Conservation (phyloP, 495 filamentous ascomycete genomes). For the Aspergillus avenaceus region DNA sequence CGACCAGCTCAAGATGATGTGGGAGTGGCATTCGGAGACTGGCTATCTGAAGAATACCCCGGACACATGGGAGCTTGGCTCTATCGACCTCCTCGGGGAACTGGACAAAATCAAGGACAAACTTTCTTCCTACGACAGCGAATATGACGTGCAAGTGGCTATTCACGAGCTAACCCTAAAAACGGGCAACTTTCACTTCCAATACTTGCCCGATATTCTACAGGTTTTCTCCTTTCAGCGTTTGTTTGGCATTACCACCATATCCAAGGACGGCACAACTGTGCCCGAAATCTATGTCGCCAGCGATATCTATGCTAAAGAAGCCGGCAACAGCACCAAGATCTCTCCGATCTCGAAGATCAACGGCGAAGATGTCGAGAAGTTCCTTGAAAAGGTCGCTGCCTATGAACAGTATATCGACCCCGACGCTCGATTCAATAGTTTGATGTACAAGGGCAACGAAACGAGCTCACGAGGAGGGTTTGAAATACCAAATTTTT, state of each 20-base stretch:
- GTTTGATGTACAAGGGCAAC: background rate
- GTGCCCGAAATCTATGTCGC: constrained; percentile 41
- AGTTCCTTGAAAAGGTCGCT: constrained; percentile 25
- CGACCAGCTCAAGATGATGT: constrained; percentile 5
- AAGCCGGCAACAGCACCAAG: constrained; percentile 5
- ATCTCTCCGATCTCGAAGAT: constrained; percentile 41
- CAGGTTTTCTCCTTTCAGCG: constrained; percentile 43
- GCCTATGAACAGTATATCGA: constrained; percentile 2
- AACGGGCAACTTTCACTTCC: constrained; percentile 46
- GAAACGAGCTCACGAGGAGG: background rate
- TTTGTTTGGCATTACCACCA: constrained; percentile 37
- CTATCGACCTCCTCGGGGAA: constrained; percentile 6
- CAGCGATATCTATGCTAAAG: constrained; percentile 3
- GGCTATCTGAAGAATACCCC: constrained; percentile 8
- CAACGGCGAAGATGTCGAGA: constrained; percentile 36
- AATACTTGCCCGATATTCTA: constrained; percentile 33
- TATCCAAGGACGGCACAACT: constrained; percentile 47
- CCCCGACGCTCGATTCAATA: constrained; percentile 9
- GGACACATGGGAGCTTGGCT: constrained; percentile 3
- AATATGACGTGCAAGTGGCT: constrained; percentile 50
- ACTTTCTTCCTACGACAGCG: constrained; percentile 21
- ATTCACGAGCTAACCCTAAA: constrained; percentile 37
- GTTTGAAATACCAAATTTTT: background rate
- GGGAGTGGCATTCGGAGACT: constrained; percentile 12
- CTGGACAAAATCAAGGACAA: constrained; percentile 6